Evolutionary conservation across 495 filamentous ascomycete species (phyloP).

Genomic region (Apiosordaria backusii): DNA sequence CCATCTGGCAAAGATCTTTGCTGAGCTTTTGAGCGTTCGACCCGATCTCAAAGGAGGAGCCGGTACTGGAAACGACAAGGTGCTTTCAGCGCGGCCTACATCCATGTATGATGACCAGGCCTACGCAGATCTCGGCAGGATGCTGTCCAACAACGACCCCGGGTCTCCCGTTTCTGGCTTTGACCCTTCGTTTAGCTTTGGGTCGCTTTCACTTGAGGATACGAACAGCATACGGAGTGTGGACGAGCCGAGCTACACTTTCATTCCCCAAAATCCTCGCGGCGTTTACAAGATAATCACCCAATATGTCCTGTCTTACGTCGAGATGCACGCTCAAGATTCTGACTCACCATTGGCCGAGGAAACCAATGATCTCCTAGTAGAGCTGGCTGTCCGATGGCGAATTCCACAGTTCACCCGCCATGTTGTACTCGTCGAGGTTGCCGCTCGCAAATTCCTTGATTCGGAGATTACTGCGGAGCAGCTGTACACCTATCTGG

Average conservation of each 20-base stretch:
- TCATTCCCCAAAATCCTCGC: slow-evolving; percentile 83
- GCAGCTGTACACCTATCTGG: slow-evolving; percentile 78
- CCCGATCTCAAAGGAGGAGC: slow-evolving; percentile 73
- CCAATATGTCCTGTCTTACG: slow-evolving; percentile 64
- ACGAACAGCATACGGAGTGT: slow-evolving; percentile 47
- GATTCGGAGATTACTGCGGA: slow-evolving; percentile 78
- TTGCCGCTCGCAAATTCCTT: slow-evolving; percentile 76
- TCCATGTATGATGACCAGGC: slow-evolving; percentile 47
- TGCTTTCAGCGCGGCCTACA: slow-evolving; percentile 41
- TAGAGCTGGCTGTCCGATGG: slow-evolving; percentile 85
- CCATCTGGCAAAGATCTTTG: slow-evolving; percentile 87
- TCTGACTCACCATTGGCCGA: slow-evolving; percentile 66
- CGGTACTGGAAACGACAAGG: slow-evolving; percentile 41
- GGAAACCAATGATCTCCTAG: slow-evolving; percentile 75
- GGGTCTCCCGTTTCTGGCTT: slow-evolving; percentile 56
- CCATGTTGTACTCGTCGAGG: slow-evolving; percentile 79
- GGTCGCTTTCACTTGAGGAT: slow-evolving; percentile 62
- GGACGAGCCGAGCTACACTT: slow-evolving; percentile 66
- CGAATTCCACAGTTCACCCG: slow-evolving; percentile 81
- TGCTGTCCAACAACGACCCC: slow-evolving; percentile 32
- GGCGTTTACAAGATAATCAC: slow-evolving; percentile 75
- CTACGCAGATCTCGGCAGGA: slow-evolving; percentile 59
- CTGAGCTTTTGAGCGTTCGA: slow-evolving; percentile 79
- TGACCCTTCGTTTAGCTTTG: slow-evolving; percentile 76
- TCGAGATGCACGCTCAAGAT: slow-evolving; percentile 49